Evolutionary conservation across 2,329 filamentous ascomycete genomes (phyloP).

Genomic region (Xylariaceae sp.): DNA sequence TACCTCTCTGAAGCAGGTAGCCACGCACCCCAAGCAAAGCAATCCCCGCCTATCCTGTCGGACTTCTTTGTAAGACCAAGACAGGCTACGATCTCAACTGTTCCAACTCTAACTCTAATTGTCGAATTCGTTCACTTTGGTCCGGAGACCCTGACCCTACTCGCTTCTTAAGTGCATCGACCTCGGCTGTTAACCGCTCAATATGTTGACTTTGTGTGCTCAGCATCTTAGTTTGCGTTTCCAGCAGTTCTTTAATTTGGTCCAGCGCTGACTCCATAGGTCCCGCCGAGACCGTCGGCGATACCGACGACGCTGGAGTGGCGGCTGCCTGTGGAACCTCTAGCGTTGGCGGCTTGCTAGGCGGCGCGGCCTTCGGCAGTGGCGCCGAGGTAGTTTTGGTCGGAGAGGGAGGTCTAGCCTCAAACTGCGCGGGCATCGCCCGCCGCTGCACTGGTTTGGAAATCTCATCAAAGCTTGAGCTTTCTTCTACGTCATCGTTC

Average conservation of each 20-base stretch:
- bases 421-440: constrained; percentile 31
- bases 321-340: constrained; percentile 34
- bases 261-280: constrained; percentile 62
- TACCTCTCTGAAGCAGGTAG: constrained; percentile 17
- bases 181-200: constrained; percentile 62
- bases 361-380: constrained; percentile 42
- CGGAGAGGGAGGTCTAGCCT: constrained; percentile 26
- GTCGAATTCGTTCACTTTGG: constrained; percentile 64
- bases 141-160: constrained; percentile 57
- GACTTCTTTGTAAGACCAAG: constrained; percentile 10
- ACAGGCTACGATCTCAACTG: constrained; percentile 51
- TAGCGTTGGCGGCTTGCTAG: constrained; percentile 40
- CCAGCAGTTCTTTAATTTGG: constrained; percentile 73
- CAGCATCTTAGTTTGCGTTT: constrained; percentile 74
- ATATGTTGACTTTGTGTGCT: constrained; percentile 74
- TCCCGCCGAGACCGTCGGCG: constrained; percentile 35
- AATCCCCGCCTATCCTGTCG: constrained; percentile 15
- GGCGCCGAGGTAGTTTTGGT: constrained; percentile 39
- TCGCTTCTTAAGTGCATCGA: constrained; percentile 76
- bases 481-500: constrained; percentile 59
- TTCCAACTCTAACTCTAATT: constrained; percentile 64
- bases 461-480: constrained; percentile 83
- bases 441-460: constrained; percentile 67
- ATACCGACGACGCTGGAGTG: constrained; percentile 37
- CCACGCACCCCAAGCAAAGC: constrained; percentile 20